A percentile compares a stretch with the other conserved stretches of the same genome.
Conservation (phyloP, 2,329 filamentous ascomycete species). For the Elsinoe fawcettii region DNA sequence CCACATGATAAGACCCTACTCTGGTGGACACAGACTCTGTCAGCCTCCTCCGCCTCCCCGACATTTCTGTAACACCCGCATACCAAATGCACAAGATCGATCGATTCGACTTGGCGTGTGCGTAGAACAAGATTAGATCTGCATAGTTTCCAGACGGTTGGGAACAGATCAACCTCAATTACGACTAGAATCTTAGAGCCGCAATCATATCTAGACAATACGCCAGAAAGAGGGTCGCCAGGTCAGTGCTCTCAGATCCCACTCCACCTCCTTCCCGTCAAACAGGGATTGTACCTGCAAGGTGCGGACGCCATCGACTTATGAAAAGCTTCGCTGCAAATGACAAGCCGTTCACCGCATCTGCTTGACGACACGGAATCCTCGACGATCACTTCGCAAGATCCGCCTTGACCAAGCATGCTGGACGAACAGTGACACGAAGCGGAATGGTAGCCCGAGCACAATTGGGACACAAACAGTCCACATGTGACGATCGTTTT, state of each 20-base stretch:
- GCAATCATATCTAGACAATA: not conserved
- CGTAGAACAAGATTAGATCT: not conserved
- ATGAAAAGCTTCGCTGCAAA: not conserved
- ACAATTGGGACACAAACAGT: not conserved
- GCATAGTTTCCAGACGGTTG: conserved; percentile 1
- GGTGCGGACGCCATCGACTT: not conserved
- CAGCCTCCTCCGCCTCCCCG: not conserved
- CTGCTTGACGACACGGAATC: not conserved
- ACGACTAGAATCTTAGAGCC: not conserved
- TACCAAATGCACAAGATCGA: conserved; percentile 5
- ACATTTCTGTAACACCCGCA: not conserved
- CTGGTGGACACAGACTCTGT: not conserved
- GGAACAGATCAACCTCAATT: not conserved
- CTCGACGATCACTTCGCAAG: conserved; percentile 12
- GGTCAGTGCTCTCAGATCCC: not conserved
- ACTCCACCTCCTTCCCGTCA: not conserved
- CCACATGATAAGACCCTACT: not conserved
- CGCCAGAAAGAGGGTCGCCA: not conserved
- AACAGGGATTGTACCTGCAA: conserved; percentile 5
- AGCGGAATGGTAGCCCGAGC: not conserved
- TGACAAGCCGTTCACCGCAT: conserved; percentile 5
- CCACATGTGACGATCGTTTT: not conserved
- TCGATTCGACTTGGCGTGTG: not conserved
- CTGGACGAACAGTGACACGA: not conserved
- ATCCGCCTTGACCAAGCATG: not conserved